These are phyloP conservation scores for Leccinellum rugosiceps DNA, from an alignment of 768 basidiomycete species.

Conservation along the genomic window DNA sequence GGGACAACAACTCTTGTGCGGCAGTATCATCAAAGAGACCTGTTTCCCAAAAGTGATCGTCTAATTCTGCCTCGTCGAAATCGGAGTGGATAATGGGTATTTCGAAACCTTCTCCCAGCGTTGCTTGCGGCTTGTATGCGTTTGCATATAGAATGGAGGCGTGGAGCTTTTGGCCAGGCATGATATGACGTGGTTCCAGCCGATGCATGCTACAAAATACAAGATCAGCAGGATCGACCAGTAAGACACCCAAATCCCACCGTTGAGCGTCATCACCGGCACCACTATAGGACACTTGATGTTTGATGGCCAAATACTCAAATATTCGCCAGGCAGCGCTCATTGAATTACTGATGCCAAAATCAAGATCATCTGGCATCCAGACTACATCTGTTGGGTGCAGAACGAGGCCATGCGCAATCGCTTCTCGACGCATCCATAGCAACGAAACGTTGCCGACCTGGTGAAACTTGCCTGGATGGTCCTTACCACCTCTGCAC, in stretches of 20 bases:
- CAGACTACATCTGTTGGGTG: neutral
- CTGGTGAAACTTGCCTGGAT: neutral
- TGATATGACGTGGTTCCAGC: constrained; percentile 11
- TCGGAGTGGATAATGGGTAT: neutral
- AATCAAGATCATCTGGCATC: neutral
- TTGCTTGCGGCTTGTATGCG: neutral
- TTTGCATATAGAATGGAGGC: neutral
- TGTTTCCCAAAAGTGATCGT: constrained; percentile 9
- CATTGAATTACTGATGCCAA: neutral
- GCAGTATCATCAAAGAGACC: constrained; percentile 8
- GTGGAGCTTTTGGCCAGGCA: neutral
- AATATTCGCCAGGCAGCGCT: neutral
- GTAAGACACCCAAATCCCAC: neutral
- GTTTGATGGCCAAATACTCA: neutral
- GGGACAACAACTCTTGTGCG: neutral
- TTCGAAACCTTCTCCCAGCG: neutral
- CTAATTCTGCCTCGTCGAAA: neutral
- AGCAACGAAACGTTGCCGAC: neutral
- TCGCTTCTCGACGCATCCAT: neutral
- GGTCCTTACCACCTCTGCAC: neutral
- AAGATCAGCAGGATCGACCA: neutral
- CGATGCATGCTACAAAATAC: neutral
- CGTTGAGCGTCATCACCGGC: neutral
- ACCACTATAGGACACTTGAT: neutral
- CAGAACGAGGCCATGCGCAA: neutral